Conservation (phyloP, 2,329 filamentous ascomycete species). For the Pyrenochaeta sp. region DNA sequence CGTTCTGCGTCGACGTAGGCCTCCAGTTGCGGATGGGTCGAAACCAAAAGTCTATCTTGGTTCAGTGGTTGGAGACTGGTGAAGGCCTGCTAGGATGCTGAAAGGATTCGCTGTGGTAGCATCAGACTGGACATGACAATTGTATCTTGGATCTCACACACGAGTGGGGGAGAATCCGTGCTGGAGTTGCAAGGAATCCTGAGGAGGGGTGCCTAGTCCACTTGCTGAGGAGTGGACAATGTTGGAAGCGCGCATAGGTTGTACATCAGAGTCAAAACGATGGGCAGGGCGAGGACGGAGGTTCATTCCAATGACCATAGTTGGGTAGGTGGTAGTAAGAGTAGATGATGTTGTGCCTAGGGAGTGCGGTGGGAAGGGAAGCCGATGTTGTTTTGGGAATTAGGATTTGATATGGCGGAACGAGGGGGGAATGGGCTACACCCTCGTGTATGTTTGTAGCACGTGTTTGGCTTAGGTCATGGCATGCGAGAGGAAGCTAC, state of each 20-base stretch:
- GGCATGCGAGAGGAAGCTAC: too few species aligned
- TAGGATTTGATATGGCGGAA: background rate
- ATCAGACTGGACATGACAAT: background rate
- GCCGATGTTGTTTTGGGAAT: slow-evolving; percentile 9
- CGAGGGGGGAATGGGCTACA: slow-evolving; percentile 1
- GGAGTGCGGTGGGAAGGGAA: slow-evolving; percentile 12
- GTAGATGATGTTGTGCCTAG: slow-evolving; percentile 16
- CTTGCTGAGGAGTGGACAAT: slow-evolving; percentile 14
- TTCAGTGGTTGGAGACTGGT: slow-evolving; percentile 24
- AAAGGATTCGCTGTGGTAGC: slow-evolving; percentile 36
- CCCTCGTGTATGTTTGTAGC: slow-evolving; percentile 6
- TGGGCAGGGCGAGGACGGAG: too few species aligned
- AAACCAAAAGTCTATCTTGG: slow-evolving; percentile 30
- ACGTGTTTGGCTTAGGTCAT: slow-evolving; percentile 3
- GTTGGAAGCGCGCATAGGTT: slow-evolving; percentile 16
- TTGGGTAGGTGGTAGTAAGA: too few species aligned
- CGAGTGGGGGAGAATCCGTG: slow-evolving; percentile 30
- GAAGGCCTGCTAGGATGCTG: slow-evolving; percentile 32
- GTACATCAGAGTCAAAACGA: too few species aligned
- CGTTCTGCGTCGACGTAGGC: slow-evolving; percentile 23
- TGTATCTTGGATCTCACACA: slow-evolving; percentile 11
- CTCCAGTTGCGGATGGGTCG: slow-evolving; percentile 8
- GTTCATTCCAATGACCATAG: too few species aligned
- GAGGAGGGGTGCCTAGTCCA: background rate
- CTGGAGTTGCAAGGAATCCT: slow-evolving; percentile 15